phyloP scores from a whole-genome alignment of 345 rosid genomes.

The Adansonia digitata region DNA sequence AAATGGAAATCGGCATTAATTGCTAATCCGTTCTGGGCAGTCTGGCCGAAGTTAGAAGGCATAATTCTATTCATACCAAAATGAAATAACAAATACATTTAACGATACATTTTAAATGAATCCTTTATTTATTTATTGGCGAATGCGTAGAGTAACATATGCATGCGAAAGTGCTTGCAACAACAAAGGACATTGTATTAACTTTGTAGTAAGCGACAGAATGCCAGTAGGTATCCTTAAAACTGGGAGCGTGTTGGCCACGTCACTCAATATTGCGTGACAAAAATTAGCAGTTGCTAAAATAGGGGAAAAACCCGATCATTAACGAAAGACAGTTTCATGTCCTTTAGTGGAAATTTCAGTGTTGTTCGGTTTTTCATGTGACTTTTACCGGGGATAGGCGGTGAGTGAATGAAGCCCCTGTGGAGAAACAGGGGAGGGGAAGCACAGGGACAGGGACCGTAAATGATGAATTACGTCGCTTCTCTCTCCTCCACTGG shows the following conservation, averaged over 20 bases:
- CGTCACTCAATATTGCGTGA: constrained; percentile 33
- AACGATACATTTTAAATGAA: no score
- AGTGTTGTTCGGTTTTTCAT: background rate
- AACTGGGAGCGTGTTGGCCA: constrained; percentile 58
- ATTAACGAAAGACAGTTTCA: background rate
- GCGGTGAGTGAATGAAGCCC: constrained; percentile 12
- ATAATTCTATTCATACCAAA: background rate
- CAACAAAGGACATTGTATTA: background rate
- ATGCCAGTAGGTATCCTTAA: constrained; percentile 15
- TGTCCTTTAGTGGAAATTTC: background rate
- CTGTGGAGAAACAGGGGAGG: background rate
- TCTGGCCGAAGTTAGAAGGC: background rate
- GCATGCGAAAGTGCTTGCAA: background rate
- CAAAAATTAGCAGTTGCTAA: constrained; percentile 3
- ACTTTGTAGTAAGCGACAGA: background rate
- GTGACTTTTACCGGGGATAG: constrained; percentile 8
- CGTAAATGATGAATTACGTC: constrained; percentile 45
- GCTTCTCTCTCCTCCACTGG: constrained; percentile 38
- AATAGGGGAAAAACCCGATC: background rate
- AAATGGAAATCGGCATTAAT: background rate
- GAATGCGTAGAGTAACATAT: background rate
- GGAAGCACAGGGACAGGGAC: constrained; percentile 28
- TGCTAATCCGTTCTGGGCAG: background rate
- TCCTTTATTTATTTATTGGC: no score
- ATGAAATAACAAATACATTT: no score